Base-by-base conservation (phyloP, 345 rosid species). In the Zanthoxylum bungeanum region DNA sequence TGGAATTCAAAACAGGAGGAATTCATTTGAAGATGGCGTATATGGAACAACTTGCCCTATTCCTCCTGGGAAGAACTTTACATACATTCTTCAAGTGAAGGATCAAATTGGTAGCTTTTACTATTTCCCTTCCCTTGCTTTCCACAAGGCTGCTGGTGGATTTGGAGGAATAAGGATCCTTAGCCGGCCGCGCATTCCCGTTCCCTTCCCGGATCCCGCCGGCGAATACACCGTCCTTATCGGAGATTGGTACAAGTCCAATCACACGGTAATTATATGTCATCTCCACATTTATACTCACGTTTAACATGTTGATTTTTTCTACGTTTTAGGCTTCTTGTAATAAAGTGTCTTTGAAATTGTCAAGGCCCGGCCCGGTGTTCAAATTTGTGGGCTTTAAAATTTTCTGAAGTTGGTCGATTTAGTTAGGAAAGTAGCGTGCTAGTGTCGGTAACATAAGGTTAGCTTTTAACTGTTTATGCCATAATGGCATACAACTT, bases 41-140 rank as follows among this genome's bases (percentile, higher is more conserved):
- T 78, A 59, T 46, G 98, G 98, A 60, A 93, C 98, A 4, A 90
- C 98, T 0, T 93, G 98, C 33, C 98, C 98, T 3, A 93, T 93
- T 30, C 98, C 98, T 46, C 94, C 98, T 0, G 93, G 98, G 5
- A 74, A 73, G 75, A 93, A 93, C 80, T 93, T 81, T 78, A 93
- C 98, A 8, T 93, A 90, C 87, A 87, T 83, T 51, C 86, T 89
- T 62, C 95, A 89, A 71, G 88, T 84, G 9, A 89, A 89, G 81
- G 95, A 89, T 58, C 95, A 89, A 69, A 89, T 89, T 2, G 95
- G 95, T n/a, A 89, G 95, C 74, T 89, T 83, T 79, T 89, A 82
- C 76, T 89, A 89, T 76, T 89, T 83, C 85, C 95, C 95, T 0
- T 87, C 92, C 46, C 89, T 89, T 7, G 90, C 65, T 5, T 87